Base-by-base conservation (phyloP, 2,329 filamentous ascomycete genomes). In the Drechslerella coelobrocha region DNA sequence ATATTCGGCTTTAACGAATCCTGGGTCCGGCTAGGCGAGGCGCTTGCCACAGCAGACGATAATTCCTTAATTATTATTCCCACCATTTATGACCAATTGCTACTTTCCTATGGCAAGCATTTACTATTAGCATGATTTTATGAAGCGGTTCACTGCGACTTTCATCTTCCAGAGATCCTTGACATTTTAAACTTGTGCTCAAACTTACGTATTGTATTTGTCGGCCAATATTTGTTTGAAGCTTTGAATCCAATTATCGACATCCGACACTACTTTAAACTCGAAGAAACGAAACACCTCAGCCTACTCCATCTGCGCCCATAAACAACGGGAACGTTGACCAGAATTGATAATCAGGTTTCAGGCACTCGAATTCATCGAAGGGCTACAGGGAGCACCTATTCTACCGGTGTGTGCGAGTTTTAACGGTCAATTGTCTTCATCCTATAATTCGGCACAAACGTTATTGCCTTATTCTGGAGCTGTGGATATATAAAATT, bases 51-150 rank as follows among this genome's bases (percentile, higher is more conserved):
- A 37, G 56, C 50, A 61, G 43, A 45, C 19, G 41, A 56, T 61
- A 61, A 68, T 61, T 61, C 43, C 37, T 56, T 68, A 68, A 68
- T 68, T 52, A 12, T 53, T 61, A 61, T 68, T 68, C 31, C 34
- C 50, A 43, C 31, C 48, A 41, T 47, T 48, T 34, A 61, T 61
- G 56, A 45, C 51, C 34, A 45, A 56, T 47, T 53, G 48, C 23
- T 53, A 24, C 51, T 41, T 53, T 48, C 50, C 34, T 54, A 41
- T 34, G 48, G 41, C 43, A 48, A 26, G 51, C 24, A 61, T 61
- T 53, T 48, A 61, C 48, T 54, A 39, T 53, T 61, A 61, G 51
- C 43, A 52, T 52, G 53, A 51, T 45, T 65, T 31, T 50, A 61
- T 39, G 31, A 51, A 21, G 27, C 45, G 34, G 19, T 54, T 45